Percentiles rank a stretch among this genome's conserved stretches.
phyloP scores from a whole-genome alignment of 2,329 filamentous ascomycete species.

The Thyridium curvatum region DNA sequence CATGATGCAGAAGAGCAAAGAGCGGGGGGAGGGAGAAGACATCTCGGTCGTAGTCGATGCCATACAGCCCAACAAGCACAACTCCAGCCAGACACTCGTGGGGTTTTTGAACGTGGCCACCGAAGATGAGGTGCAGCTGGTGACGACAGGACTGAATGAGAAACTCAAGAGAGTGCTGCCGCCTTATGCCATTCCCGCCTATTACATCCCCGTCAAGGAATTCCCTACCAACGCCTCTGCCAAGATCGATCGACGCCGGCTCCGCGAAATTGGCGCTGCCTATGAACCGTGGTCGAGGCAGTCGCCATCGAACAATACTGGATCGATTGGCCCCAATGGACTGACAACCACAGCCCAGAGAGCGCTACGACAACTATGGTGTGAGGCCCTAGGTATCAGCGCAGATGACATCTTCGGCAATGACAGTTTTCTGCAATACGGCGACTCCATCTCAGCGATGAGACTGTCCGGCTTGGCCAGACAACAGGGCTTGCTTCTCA shows the following conservation, averaged over 20 bases:
- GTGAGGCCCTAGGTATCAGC: no score
- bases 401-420: background rate
- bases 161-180: constrained; percentile 1
- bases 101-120: no score
- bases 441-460: constrained; percentile 1
- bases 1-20: no score
- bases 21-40: background rate
- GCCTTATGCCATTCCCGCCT: background rate
- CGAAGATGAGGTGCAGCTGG: no score
- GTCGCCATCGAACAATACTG: no score
- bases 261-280: background rate
- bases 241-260: constrained; percentile 1
- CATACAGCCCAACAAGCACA: no score
- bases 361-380: no score
- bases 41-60: constrained; percentile 1
- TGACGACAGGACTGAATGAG: background rate
- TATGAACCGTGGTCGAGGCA: background rate
- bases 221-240: constrained; percentile 1
- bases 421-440: background rate
- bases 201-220: background rate
- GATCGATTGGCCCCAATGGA: no score
- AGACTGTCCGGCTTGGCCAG: background rate
- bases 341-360: no score
- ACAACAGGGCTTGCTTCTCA: constrained; percentile 1
- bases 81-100: no score